phyloP scores from a whole-genome alignment of 805 yeast genomes.

The Barnettozyma botsteinii region DNA sequence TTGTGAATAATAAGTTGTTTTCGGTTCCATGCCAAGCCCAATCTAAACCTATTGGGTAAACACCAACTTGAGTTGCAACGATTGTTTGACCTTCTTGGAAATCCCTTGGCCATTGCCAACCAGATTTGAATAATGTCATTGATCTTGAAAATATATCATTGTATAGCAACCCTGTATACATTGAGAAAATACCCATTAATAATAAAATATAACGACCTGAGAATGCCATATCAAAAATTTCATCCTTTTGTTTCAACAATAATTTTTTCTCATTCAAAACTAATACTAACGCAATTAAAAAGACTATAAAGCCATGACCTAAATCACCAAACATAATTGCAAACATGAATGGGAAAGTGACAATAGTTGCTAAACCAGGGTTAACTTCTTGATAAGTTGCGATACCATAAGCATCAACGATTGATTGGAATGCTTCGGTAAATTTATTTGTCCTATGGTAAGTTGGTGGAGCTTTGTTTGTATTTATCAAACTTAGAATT shows the following conservation, averaged over 20 bases:
- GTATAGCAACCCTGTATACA: constrained; percentile 91
- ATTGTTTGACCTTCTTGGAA: constrained; percentile 59
- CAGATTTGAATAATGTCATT: constrained; percentile 77
- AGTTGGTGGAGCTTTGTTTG: constrained; percentile 90
- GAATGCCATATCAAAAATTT: constrained; percentile 94
- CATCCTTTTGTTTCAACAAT: constrained; percentile 70
- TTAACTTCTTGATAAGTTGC: constrained; percentile 92
- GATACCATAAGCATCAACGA: constrained; percentile 93
- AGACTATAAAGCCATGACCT: constrained; percentile 88
- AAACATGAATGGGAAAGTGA: constrained; percentile 97
- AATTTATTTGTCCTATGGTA: constrained; percentile 92
- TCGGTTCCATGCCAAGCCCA: constrained; percentile 98
- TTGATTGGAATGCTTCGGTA: constrained; percentile 86
- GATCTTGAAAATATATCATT: constrained; percentile 92
- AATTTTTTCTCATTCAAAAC: constrained; percentile 72
- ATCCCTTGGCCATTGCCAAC: constrained; percentile 89
- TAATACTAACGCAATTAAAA: constrained; percentile 63
- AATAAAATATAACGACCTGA: constrained; percentile 86
- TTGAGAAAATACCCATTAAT: constrained; percentile 91
- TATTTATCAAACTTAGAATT: constrained; percentile 52
- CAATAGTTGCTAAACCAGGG: constrained; percentile 90
- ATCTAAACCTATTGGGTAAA: constrained; percentile 83
- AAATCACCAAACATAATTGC: constrained; percentile 99
- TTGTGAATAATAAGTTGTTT: constrained; percentile 81
- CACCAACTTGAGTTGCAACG: constrained; percentile 59